These are phyloP conservation scores for Stenogyne calaminthoides DNA, from an alignment of 305 asterid genomes.

Conservation along the genomic window DNA sequence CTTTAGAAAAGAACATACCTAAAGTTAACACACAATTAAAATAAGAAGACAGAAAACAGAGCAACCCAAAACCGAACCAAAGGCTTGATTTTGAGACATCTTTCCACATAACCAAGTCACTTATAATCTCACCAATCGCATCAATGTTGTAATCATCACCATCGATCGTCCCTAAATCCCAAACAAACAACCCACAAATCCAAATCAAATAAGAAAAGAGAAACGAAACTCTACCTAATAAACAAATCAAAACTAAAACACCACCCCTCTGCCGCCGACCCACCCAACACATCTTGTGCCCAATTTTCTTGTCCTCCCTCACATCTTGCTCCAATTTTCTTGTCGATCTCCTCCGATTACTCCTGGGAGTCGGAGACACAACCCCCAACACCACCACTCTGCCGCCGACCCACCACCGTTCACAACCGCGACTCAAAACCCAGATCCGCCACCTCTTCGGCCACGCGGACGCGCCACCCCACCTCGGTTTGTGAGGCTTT, in stretches of 20 bases:
- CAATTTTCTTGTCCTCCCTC: conserved; percentile 64
- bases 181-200: conserved; percentile 18
- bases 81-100: conserved; percentile 91
- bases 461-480: too few species aligned
- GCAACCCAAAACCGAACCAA: conserved; percentile 93
- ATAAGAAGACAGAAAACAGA: conserved; percentile 81
- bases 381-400: too few species aligned
- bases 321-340: conserved; percentile 65
- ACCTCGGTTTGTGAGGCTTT: conserved; percentile 74
- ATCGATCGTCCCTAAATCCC: conserved; percentile 54
- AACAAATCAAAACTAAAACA: conserved; percentile 11
- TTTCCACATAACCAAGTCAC: conserved; percentile 88
- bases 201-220: neutral
- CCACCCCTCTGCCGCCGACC: too few species aligned
- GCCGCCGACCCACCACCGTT: too few species aligned
- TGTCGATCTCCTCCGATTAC: conserved; percentile 56
- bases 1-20: conserved; percentile 46
- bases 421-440: too few species aligned
- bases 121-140: conserved; percentile 50
- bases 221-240: neutral
- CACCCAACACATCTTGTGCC: too few species aligned
- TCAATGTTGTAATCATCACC: conserved; percentile 52
- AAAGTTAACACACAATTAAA: conserved; percentile 60
- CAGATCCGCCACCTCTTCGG: too few species aligned
- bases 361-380: conserved; percentile 72